Conservation (phyloP, 768 basidiomycete genomes). For the Leccinellum rugosiceps region DNA sequence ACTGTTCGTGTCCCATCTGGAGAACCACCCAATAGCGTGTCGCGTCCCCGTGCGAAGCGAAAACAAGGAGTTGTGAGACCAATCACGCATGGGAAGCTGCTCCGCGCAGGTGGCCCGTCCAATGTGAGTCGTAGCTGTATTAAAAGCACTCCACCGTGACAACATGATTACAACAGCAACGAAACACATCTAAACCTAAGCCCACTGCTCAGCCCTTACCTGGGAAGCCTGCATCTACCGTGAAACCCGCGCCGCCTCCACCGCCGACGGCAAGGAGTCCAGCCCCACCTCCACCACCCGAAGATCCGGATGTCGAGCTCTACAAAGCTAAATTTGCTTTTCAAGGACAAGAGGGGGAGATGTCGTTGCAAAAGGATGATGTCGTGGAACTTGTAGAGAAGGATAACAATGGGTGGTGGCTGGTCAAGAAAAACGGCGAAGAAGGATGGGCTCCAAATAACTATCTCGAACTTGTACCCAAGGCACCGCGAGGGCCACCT, state of each 20-base stretch:
- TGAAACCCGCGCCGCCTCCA: conserved; percentile 28
- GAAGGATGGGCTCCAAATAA: conserved; percentile 97
- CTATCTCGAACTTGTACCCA: conserved; percentile 80
- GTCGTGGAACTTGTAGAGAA: conserved; percentile 89
- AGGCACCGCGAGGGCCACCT: conserved; percentile 58
- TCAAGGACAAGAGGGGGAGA: conserved; percentile 88
- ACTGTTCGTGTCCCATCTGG: conserved; percentile 85
- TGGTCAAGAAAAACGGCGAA: conserved; percentile 74
- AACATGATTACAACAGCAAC: conserved; percentile 41
- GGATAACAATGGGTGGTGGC: conserved; percentile 97
- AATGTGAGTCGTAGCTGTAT: conserved; percentile 35
- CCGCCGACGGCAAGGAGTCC: conserved; percentile 41
- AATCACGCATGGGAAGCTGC: conserved; percentile 78
- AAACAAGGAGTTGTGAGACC: conserved; percentile 86
- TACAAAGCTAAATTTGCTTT: conserved; percentile 94
- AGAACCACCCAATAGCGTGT: conserved; percentile 77
- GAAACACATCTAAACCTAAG: conserved; percentile 36
- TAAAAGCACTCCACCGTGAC: neutral
- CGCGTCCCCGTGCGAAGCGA: conserved; percentile 79
- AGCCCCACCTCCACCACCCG: conserved; percentile 53
- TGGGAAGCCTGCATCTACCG: conserved; percentile 44
- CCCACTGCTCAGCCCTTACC: conserved; percentile 53
- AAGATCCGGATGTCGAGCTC: conserved; percentile 63
- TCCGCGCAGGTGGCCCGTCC: conserved; percentile 75
- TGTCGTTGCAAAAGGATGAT: conserved; percentile 87